Evolutionary conservation across 2,329 filamentous ascomycete species (phyloP).

Genomic region (Ophiostoma himal-ulmi): DNA sequence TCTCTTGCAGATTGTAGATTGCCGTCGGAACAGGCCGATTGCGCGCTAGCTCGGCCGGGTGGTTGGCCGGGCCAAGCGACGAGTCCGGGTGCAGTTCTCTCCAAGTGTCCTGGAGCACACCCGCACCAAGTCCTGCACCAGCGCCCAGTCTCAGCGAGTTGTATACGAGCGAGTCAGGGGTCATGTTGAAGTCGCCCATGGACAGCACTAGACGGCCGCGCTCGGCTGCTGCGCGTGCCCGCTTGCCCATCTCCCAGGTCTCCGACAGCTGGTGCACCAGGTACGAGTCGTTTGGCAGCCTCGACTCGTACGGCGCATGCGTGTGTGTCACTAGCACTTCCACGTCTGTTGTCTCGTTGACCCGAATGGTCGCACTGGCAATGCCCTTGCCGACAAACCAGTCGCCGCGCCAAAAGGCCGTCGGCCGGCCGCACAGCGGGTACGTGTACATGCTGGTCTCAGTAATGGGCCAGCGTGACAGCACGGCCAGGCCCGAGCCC

Average conservation of each 20-base stretch:
- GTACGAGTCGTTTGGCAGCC: slow-evolving; percentile 66
- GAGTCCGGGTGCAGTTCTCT: slow-evolving; percentile 75
- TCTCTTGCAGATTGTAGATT: slow-evolving; percentile 68
- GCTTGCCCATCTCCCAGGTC: slow-evolving; percentile 89
- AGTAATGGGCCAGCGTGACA: slow-evolving; percentile 88
- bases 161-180: slow-evolving; percentile 80
- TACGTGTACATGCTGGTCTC: slow-evolving; percentile 83
- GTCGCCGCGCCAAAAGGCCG: slow-evolving; percentile 88
- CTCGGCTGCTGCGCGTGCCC: slow-evolving; percentile 74
- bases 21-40: slow-evolving; percentile 58
- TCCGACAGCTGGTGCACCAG: slow-evolving; percentile 85
- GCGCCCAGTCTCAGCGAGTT: slow-evolving; percentile 58
- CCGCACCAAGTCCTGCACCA: slow-evolving; percentile 45
- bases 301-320: slow-evolving; percentile 80
- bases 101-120: slow-evolving; percentile 73
- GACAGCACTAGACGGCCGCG: slow-evolving; percentile 73
- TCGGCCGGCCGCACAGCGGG: slow-evolving; percentile 86
- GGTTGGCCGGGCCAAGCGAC: slow-evolving; percentile 65
- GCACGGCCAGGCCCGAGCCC: slow-evolving; percentile 79
- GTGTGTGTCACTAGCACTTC: slow-evolving; percentile 92
- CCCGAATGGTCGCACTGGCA: slow-evolving; percentile 72
- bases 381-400: slow-evolving; percentile 97
- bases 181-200: slow-evolving; percentile 94
- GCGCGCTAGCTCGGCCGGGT: slow-evolving; percentile 61
- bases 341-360: slow-evolving; percentile 46